Percentiles rank a stretch among this genome's conserved stretches.
Evolutionary conservation across 2,329 filamentous ascomycete species (phyloP).

Genomic region (Hypoxylon sp.): DNA sequence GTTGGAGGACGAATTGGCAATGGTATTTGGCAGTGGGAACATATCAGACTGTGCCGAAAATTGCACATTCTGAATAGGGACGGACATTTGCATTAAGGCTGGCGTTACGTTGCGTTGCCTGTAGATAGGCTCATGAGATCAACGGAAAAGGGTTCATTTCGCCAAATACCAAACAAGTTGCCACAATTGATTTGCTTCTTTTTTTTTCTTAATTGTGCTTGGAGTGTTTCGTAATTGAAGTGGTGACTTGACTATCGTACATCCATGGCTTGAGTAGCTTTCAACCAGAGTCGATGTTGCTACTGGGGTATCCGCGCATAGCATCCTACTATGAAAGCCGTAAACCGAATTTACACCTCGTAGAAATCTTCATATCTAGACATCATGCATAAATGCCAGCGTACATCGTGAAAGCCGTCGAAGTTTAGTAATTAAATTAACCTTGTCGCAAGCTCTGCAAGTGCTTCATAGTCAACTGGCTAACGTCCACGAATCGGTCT

Average conservation of each 20-base stretch:
- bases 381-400: conserved; percentile 4
- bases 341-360: conserved; percentile 7
- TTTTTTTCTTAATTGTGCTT: not conserved
- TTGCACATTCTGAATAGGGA: conserved; percentile 40
- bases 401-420: conserved; percentile 5
- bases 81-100: conserved; percentile 47
- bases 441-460: conserved; percentile 67
- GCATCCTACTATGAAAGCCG: not conserved
- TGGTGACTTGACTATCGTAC: conserved; percentile 6
- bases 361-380: conserved; percentile 8
- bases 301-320: not conserved
- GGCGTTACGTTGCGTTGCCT: conserved; percentile 49
- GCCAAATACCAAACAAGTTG: conserved; percentile 23
- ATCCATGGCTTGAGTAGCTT: not conserved
- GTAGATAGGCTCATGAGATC: conserved; percentile 47
- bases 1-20: conserved; percentile 27
- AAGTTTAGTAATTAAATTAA: conserved; percentile 16
- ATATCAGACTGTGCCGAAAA: conserved; percentile 37
- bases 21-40: conserved; percentile 19
- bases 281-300: conserved; percentile 1
- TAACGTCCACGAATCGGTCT: conserved; percentile 90
- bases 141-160: conserved; percentile 48
- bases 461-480: conserved; percentile 84
- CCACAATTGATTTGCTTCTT: conserved; percentile 19
- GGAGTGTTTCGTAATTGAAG: conserved; percentile 7